phyloP scores from a whole-genome alignment of 164 flowering plant genomes.

The Nymphaea thermarum region DNA sequence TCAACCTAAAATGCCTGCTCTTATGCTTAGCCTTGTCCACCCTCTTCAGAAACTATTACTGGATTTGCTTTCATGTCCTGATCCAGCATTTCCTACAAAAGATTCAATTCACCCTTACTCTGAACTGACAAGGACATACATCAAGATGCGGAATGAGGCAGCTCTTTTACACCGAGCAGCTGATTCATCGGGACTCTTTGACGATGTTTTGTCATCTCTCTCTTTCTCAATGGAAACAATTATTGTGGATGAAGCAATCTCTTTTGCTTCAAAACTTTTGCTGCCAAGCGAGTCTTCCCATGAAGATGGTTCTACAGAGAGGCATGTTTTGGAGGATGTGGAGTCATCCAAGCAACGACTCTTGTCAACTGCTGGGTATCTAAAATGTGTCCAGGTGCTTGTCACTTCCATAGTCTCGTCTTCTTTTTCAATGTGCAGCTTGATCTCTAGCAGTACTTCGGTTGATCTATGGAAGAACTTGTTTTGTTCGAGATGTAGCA shows the following conservation, averaged over 20 bases:
- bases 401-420: neutral
- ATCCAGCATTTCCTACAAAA: constrained; percentile 84
- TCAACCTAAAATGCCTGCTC: constrained; percentile 10
- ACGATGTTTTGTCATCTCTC: constrained; percentile 20
- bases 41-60: constrained; percentile 52
- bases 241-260: constrained; percentile 71
- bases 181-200: constrained; percentile 34
- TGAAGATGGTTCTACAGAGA: constrained; percentile 23
- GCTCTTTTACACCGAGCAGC: constrained; percentile 37
- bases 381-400: constrained; percentile 87
- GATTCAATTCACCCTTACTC: constrained; percentile 72
- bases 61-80: constrained; percentile 67
- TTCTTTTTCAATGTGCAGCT: neutral
- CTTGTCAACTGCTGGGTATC: constrained; percentile 74
- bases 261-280: constrained; percentile 59
- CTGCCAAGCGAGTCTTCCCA: constrained; percentile 16
- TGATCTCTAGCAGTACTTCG: too few species aligned
- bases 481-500: too few species aligned
- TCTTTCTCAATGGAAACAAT: constrained; percentile 41
- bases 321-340: constrained; percentile 42
- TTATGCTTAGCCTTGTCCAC: constrained; percentile 20
- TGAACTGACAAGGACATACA: constrained; percentile 91
- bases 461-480: too few species aligned
- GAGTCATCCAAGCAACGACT: constrained; percentile 72
- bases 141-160: constrained; percentile 90